Base-by-base conservation (phyloP, 2,329 filamentous ascomycete species). In the Alternaria gaisen region DNA sequence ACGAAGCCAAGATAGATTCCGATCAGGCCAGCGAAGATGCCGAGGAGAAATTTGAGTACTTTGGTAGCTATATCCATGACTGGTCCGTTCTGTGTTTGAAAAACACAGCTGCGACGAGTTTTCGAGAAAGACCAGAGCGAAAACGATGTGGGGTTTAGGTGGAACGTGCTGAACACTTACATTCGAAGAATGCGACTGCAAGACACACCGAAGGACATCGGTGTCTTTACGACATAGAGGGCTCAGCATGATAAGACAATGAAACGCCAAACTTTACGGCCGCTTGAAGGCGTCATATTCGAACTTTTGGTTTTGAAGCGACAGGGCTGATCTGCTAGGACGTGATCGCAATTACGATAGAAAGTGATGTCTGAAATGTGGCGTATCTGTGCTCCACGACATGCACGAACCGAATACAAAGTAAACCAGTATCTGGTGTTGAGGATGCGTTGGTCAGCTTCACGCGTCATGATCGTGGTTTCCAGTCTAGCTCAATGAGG, bases 1-100 rank as follows among this genome's bases (percentile, higher is more conserved):
- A 86, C 73, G 36, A 85, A 79, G 12, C 67, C 71, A n/a, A 79
- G 71, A 61, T 85, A 85, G 20, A 66, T 30, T 16, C 65, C 70
- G 9, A 69, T 41, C 8, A 72, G 48, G 3, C 65, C 64, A 16
- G 55, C 68, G 16, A 72, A n/a, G 4, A 64, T 69, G 47, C 65
- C 62, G 32, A 72, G 56, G 4, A 75, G 63, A 16, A 63, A 64
- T 44, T 66, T 72, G 24, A 73, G 41, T n/a, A 74, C 46, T 12
- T 61, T 55, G 10, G 60, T 60, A 50, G 52, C 57, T 20, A 67
- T 3, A 10, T 32, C 11, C 30, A 32, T 32, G 30, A 12, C 11
- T 12, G 11, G 30, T 32, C 9, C 4, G 69, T 42, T 7, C 14
- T 5, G 10, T 30, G 40, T 16, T 14, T 32, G 20, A 11, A 18